phyloP scores from a whole-genome alignment of 2,329 filamentous ascomycete species.

The Teratosphaeria epicoccoides region DNA sequence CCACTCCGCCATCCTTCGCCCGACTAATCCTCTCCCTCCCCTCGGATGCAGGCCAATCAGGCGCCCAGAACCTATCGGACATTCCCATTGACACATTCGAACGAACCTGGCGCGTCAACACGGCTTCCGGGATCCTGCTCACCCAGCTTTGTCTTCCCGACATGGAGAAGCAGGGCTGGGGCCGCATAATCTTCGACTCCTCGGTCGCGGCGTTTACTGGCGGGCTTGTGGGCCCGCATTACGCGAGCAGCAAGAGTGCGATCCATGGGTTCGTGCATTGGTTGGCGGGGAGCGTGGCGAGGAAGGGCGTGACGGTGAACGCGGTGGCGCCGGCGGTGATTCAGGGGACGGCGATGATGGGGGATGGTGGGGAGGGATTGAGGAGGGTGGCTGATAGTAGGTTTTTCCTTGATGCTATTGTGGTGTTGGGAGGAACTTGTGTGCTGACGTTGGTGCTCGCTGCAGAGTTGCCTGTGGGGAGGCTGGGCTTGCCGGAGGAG shows the following conservation, averaged over 20 bases:
- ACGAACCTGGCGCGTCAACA: constrained; percentile 29
- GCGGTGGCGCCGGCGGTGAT: constrained; percentile 39
- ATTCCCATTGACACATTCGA: constrained; percentile 29
- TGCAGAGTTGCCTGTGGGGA: constrained; percentile 34
- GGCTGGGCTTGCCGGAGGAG: constrained; percentile 36
- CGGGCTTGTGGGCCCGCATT: constrained; percentile 32
- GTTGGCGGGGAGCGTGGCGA: constrained; percentile 32
- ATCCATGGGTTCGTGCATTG: constrained; percentile 39
- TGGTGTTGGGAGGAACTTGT: background rate
- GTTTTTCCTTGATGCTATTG: constrained; percentile 6
- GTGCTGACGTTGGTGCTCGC: background rate
- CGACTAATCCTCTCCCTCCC: background rate
- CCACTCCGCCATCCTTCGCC: background rate
- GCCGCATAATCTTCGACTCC: constrained; percentile 29
- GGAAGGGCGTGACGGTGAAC: constrained; percentile 38
- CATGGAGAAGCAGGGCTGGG: constrained; percentile 29
- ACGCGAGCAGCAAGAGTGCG: constrained; percentile 33
- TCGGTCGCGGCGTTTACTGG: constrained; percentile 32
- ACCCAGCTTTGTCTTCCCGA: constrained; percentile 29
- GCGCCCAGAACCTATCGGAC: constrained; percentile 21
- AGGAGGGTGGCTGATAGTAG: constrained; percentile 23
- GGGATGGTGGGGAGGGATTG: constrained; percentile 23
- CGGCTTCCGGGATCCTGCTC: constrained; percentile 27
- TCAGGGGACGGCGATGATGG: constrained; percentile 34
- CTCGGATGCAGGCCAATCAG: constrained; percentile 5